Conservation (phyloP, 305 asterid species). For the Solanum aculeatissimum region DNA sequence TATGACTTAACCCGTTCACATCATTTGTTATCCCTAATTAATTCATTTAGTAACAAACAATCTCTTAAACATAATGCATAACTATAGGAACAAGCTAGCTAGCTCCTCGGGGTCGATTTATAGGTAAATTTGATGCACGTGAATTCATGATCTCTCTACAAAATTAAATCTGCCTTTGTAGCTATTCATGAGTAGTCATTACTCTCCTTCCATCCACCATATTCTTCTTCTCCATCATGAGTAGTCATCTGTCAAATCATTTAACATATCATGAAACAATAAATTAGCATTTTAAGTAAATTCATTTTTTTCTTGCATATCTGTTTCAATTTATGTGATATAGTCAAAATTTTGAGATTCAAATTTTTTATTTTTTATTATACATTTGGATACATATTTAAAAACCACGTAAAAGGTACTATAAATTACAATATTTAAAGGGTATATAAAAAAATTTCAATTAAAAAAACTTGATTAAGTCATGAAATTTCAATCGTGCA, state of each 20-base stretch:
- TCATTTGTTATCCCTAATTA: background rate
- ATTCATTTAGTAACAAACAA: background rate
- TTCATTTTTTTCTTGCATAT: no score
- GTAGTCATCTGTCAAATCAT: background rate
- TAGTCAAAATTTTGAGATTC: no score
- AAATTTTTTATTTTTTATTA: background rate
- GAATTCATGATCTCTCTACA: background rate
- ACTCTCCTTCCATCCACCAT: constrained; percentile 32
- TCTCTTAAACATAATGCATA: background rate
- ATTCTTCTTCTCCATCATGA: constrained; percentile 8
- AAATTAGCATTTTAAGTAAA: no score
- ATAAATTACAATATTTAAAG: background rate
- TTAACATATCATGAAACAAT: background rate
- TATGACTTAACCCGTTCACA: background rate
- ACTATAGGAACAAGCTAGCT: background rate
- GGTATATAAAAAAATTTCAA: background rate
- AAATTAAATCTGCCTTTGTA: background rate
- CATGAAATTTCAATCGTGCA: no score
- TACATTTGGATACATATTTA: background rate
- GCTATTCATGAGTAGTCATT: background rate
- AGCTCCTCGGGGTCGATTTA: background rate
- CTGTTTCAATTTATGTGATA: no score
- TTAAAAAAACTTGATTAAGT: background rate
- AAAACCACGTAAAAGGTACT: background rate
- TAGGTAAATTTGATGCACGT: background rate